A percentile compares a stretch with the other conserved stretches of the same genome.
Conservation (phyloP, 345 rosid species). For the Sonneratia caseolaris region DNA sequence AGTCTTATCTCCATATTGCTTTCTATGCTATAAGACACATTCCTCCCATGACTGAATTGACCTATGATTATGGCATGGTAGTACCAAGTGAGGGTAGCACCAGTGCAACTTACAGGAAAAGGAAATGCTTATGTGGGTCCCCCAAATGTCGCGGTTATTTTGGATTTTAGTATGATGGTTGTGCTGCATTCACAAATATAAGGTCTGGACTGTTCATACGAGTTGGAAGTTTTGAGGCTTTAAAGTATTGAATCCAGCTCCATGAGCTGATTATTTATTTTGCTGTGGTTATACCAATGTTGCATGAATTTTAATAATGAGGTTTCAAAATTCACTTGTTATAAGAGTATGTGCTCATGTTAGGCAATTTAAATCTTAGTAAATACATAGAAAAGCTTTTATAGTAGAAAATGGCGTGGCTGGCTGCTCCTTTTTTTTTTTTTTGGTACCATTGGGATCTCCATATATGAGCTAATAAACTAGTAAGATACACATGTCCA, state of each 20-base stretch:
- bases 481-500: no score
- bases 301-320: not conserved
- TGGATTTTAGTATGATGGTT: conserved; percentile 8
- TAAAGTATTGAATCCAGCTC: not conserved
- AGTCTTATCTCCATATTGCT: conserved; percentile 45
- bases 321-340: not conserved
- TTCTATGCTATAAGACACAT: conserved; percentile 67
- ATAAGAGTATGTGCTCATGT: not conserved
- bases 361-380: not conserved
- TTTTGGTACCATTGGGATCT: not conserved
- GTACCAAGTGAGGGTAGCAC: conserved; percentile 18
- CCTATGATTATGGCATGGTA: conserved; percentile 64
- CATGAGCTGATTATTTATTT: not conserved
- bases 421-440: no score
- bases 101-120: conserved; percentile 26
- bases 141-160: conserved; percentile 51
- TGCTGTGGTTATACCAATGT: not conserved
- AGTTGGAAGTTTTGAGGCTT: not conserved
- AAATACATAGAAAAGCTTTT: not conserved
- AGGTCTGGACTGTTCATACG: not conserved
- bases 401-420: not conserved
- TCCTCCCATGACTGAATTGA: conserved; percentile 79
- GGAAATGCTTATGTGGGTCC: conserved; percentile 59
- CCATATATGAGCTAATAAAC: not conserved
- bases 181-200: not conserved